phyloP scores from a whole-genome alignment of 129 eudicot species.

The Escallonia herrerae region DNA sequence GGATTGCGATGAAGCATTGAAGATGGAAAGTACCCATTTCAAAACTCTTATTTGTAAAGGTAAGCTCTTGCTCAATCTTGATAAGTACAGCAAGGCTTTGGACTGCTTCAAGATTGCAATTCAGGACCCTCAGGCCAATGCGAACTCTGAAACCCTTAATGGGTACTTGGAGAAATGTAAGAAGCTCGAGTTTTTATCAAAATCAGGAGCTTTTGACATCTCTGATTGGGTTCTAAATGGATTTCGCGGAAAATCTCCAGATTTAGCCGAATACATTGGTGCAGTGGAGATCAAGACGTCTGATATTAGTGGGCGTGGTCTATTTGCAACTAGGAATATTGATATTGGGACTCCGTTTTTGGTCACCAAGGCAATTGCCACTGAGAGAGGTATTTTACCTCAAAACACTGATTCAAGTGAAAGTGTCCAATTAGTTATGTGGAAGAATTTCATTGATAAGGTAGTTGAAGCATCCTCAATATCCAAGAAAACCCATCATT shows the following conservation, averaged over 20 bases:
- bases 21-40: slow-evolving; percentile 61
- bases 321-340: slow-evolving; percentile 59
- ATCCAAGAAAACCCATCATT: slow-evolving; percentile 36
- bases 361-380: slow-evolving; percentile 72
- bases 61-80: slow-evolving; percentile 52
- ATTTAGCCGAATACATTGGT: slow-evolving; percentile 78
- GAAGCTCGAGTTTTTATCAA: slow-evolving; percentile 60
- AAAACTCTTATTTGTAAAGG: slow-evolving; percentile 85
- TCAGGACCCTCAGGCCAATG: slow-evolving; percentile 46
- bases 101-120: slow-evolving; percentile 58
- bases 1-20: slow-evolving; percentile 79
- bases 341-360: slow-evolving; percentile 66
- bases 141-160: slow-evolving; percentile 44
- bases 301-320: slow-evolving; percentile 79
- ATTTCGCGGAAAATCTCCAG: slow-evolving; percentile 65
- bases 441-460: slow-evolving; percentile 87
- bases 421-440: slow-evolving; percentile 67
- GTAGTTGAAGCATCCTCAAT: slow-evolving; percentile 48
- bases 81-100: slow-evolving; percentile 51
- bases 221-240: slow-evolving; percentile 62
- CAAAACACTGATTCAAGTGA: slow-evolving; percentile 44
- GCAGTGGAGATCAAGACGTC: slow-evolving; percentile 70
- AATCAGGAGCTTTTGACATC: slow-evolving; percentile 73
- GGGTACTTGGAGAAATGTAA: slow-evolving; percentile 66
- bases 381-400: slow-evolving; percentile 78